phyloP scores from a whole-genome alignment of 257 asterid species.

The Jacaranda copaia region DNA sequence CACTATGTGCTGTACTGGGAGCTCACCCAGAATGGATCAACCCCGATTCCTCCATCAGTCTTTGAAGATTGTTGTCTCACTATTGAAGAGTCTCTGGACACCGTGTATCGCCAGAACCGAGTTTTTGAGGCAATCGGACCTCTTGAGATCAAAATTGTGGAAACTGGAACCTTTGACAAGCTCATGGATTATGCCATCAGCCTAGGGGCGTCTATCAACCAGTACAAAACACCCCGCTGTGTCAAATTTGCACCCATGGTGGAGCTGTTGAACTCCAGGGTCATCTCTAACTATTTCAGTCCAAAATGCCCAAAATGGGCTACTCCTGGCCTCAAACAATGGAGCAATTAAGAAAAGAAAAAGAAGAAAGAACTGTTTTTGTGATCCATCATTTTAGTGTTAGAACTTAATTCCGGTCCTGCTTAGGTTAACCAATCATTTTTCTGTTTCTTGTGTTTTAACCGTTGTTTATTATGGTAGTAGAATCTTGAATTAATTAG shows the following conservation, averaged over 20 bases:
- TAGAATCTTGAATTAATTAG: conserved; percentile 36
- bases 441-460: conserved; percentile 43
- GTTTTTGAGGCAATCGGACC: conserved; percentile 72
- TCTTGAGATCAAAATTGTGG: conserved; percentile 75
- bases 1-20: conserved; percentile 85
- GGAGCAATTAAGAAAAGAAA: conserved; percentile 46
- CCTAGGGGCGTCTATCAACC: conserved; percentile 79
- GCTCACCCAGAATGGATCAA: conserved; percentile 49
- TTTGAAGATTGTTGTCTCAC: conserved; percentile 77
- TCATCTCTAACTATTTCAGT: conserved; percentile 54
- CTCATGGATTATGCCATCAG: conserved; percentile 84
- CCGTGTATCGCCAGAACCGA: conserved; percentile 74
- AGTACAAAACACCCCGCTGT: conserved; percentile 84
- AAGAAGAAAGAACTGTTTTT: conserved; percentile 40
- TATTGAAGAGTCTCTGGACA: conserved; percentile 75
- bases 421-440: conserved; percentile 53
- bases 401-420: conserved; percentile 37
- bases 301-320: conserved; percentile 77
- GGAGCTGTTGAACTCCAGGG: conserved; percentile 68
- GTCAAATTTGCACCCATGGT: conserved; percentile 72
- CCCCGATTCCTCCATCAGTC: conserved; percentile 60
- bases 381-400: conserved; percentile 45
- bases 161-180: conserved; percentile 77
- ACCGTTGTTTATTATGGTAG: conserved; percentile 43
- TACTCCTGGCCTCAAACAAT: conserved; percentile 67